These are phyloP conservation scores for Acanthochlamys bracteata DNA, from an alignment of 106 monocot species.

Conservation along the genomic window DNA sequence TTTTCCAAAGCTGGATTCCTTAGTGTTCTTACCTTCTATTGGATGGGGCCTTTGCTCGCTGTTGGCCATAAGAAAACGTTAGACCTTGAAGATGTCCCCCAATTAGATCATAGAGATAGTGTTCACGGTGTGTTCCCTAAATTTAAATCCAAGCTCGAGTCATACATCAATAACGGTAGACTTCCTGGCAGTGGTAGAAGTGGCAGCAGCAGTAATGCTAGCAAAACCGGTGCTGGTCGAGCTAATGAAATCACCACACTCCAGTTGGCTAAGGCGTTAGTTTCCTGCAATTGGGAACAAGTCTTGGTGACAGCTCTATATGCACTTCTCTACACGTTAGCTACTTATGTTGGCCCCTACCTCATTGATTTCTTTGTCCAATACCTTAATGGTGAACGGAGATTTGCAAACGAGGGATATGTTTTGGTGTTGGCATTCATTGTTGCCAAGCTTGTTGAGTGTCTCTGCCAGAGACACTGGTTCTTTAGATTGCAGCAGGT, in stretches of 20 bases:
- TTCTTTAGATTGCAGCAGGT: slow-evolving; percentile 63
- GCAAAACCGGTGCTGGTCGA: background rate
- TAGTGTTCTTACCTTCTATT: slow-evolving; percentile 73
- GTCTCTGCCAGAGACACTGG: slow-evolving; percentile 70
- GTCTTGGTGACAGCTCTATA: slow-evolving; percentile 46
- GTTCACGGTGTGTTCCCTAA: slow-evolving; percentile 35
- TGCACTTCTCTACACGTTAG: slow-evolving; percentile 31
- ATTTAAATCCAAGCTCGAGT: slow-evolving; percentile 52
- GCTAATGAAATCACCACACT: slow-evolving; percentile 24
- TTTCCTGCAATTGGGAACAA: slow-evolving; percentile 35
- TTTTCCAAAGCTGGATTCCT: slow-evolving; percentile 47
- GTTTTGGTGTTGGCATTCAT: slow-evolving; percentile 58
- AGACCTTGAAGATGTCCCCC: slow-evolving; percentile 62
- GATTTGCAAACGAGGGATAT: slow-evolving; percentile 45
- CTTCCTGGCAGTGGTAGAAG: too few relatives aligned
- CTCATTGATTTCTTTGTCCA: slow-evolving; percentile 72
- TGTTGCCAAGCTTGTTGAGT: slow-evolving; percentile 62
- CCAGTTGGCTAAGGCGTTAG: slow-evolving; percentile 46
- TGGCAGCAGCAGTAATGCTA: background rate
- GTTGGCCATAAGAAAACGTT: slow-evolving; percentile 55
- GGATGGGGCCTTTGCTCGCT: slow-evolving; percentile 63
- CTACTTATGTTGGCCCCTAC: slow-evolving; percentile 79
- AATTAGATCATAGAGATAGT: slow-evolving; percentile 42
- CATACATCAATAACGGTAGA: slow-evolving; percentile 2
- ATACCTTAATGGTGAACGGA: slow-evolving; percentile 56